Base-by-base conservation (phyloP, 1,284 basidiomycete genomes). In the Papiliotrema laurentii region DNA sequence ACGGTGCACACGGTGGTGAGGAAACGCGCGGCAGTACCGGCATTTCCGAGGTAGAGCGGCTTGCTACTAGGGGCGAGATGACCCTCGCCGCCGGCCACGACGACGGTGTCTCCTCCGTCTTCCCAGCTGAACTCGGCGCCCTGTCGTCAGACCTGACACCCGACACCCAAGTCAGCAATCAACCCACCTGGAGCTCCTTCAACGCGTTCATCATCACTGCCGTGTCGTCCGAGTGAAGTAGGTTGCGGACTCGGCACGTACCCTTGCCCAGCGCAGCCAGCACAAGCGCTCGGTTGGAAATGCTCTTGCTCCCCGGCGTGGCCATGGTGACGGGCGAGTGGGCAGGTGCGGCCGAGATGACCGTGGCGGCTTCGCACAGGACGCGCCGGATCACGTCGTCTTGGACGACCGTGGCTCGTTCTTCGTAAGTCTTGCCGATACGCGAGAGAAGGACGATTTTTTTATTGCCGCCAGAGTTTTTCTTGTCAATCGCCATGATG, bases 141-240 rank as follows among this genome's bases (percentile, higher is more conserved):
- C 83, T 90, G 59, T 9, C 7, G 43, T 61, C 49, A 64, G 52
- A 39, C 16, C 31, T 25, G 22, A 5, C 19, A 13, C 11, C 2
- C 9, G 27, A 33, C 28, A 24, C 25, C 11, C 10, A 2, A 19
- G 19, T 26, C n/a, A n/a, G n/a, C n/a, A n/a, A n/a, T 10, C 7
- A 4, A 42, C 77, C 43, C 54, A 87, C 87, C 78, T 90, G 85
- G 54, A 98, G 83, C 50, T 92, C 89, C 41, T 83, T 78, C 18
- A 97, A 78, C 24, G 91, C 90, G 16, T 84, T 80, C 91, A 98
- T 97, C 96, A 99, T 98, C 50, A 99, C 94, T 61, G 92, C 90
- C 0, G 94, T 99, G 71, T 99, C 94, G 66, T 98, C 94, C 9
- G 92, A 97, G 71, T 97, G 93, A 36, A 98, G 78, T 16, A 97